A percentile compares a stretch with the other conserved stretches of the same genome.
Conservation (phyloP, 306 rosid species). For the Mimosa pudica region DNA sequence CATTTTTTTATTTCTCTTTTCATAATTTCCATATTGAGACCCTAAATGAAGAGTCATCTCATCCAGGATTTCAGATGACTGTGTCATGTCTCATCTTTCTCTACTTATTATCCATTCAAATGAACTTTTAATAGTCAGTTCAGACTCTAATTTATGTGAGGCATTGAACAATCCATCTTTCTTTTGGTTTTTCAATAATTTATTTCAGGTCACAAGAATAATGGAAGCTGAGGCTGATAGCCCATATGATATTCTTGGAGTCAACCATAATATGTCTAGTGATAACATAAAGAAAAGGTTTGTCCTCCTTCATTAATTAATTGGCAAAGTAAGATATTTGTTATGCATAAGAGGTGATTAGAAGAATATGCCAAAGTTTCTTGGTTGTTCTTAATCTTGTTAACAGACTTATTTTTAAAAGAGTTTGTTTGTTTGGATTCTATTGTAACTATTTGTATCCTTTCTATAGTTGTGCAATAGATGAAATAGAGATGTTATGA, state of each 20-base stretch:
- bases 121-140: not conserved
- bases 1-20: not conserved
- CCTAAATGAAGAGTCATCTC: constrained; percentile 10
- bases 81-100: constrained; percentile 4
- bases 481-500: not conserved
- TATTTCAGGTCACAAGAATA: constrained; percentile 81
- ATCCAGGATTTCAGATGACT: constrained; percentile 7
- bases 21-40: not conserved
- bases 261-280: constrained; percentile 69
- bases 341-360: not conserved
- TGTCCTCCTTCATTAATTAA: constrained; percentile 25
- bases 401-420: not conserved
- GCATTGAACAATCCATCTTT: constrained; percentile 6
- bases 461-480: not conserved
- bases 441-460: not conserved
- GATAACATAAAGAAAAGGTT: constrained; percentile 87
- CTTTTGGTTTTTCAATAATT: not conserved
- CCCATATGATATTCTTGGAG: constrained; percentile 86
- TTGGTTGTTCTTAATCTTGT: not conserved
- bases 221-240: constrained; percentile 68
- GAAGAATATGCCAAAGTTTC: not conserved
- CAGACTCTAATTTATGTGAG: not conserved
- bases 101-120: constrained; percentile 1
- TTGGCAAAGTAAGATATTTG: not conserved
- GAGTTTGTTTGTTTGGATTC: not conserved